Base-by-base conservation (phyloP, 495 filamentous ascomycete species). In the Apodospora peruviana region DNA sequence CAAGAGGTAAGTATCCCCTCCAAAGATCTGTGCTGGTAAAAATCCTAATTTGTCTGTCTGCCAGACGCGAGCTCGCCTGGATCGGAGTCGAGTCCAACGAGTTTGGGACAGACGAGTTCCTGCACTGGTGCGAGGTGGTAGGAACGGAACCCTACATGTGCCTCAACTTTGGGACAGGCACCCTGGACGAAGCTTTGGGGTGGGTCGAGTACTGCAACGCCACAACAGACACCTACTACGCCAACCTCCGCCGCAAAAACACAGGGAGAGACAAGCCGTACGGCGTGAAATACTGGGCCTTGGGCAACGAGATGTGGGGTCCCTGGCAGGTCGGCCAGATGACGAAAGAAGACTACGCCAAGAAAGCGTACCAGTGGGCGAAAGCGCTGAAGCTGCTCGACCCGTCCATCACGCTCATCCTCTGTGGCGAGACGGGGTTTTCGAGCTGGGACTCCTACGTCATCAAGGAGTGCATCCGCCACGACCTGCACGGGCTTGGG, bases 131-230 rank as follows among this genome's bases (percentile, higher is more conserved):
- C 36, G 76, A 81, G 51, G 68, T 76, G 3, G 72, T 89, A 1
- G 59, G 70, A 42, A 81, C 83, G 0, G 80, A 90, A 67, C 86
- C 87, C 3, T 90, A 87, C 55, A 68, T 91, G 23, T 81, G 77
- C 52, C 68, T 91, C 49, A 91, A 91, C 69, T 79, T 91, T 59
- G 86, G 66, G 27, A 89, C 85, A 40, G 83, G 80, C 47, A 89
- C 84, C 16, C 70, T 90, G 5, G 83, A 88, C 60, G 84, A 88
- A 73, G 81, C 82, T 5, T 68, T 91, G 42, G 85, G 71, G 9
- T 91, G 86, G 87, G 70, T 90, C 25, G 87, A 91, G 56, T 91
- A 91, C 65, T 90, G 87, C 70, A 90, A 89, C 58, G 79, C 80
- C 29, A 77, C 73, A 7, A 70, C 74, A 25, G 74, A 91, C 61